Base-by-base conservation (phyloP, 2,329 filamentous ascomycete species). In the Colletotrichum higginsianum region DNA sequence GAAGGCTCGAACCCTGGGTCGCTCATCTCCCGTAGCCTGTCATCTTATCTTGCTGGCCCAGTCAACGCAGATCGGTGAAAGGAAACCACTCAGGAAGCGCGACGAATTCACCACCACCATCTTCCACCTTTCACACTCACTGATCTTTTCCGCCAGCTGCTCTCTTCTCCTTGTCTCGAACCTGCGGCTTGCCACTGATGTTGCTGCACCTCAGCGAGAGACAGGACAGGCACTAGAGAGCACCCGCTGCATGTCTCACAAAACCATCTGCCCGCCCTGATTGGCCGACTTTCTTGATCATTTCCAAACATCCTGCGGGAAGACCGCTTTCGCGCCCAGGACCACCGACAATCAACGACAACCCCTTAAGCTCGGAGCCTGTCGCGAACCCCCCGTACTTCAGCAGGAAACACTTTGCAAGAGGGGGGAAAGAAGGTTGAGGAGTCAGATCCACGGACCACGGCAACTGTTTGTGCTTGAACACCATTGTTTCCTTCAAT, bases 11-110 rank as follows among this genome's bases (percentile, higher is more conserved):
- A 57, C 64, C 68, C 50, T 67, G 38, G 57, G 46, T 52, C 57
- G 68, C 68, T 67, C 68, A 68, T 71, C 58, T 68, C 68, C 68
- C 68, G 64, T 57, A 62, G 65, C 68, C 68, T 71, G 35, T 55
- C 65, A 62, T 68, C 68, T 68, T 55, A 63, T 71, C 57, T 63
- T 58, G 35, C 68, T 68, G 52, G 68, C 52, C 38, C 42, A 35
- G 57, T 65, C 65, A 63, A 52, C 68, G 65, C 58, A 68, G 65
- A 71, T 60, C 58, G 67, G 52, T 60, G 38, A 53, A 58, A 44
- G 64, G 53, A 42, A 62, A 67, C 38, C 38, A 30, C 30, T 53
- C 55, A n/a, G 55, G 21, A 47, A 56, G 13, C 38, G 56, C 46
- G 53, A 35, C 44, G 18, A 53, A 38, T 56, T 58, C 49, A 30